phyloP scores from a whole-genome alignment of 148 eudicot genomes.

The Nepenthes mirabilis region DNA sequence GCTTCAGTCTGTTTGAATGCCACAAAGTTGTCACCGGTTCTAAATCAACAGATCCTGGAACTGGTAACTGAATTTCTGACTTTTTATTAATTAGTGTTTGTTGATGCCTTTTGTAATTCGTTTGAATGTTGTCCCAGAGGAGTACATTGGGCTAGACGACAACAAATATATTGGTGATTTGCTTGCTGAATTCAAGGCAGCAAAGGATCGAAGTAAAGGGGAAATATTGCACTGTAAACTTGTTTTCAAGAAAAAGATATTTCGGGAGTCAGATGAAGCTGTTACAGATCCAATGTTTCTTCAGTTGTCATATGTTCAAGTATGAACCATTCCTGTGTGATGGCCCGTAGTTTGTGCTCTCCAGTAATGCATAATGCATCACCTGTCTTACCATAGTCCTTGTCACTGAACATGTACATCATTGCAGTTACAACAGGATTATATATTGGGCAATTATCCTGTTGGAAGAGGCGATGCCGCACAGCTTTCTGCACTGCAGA shows the following conservation, averaged over 20 bases:
- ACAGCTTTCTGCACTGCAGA: conserved; percentile 84
- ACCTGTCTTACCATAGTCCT: background rate
- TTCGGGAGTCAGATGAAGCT: conserved; percentile 97
- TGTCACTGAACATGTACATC: no score
- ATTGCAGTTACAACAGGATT: conserved; percentile 66
- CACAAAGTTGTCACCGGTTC: conserved; percentile 82
- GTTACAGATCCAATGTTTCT: conserved; percentile 93
- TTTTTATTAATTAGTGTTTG: background rate
- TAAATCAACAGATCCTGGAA: conserved; percentile 80
- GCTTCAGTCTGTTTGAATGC: conserved; percentile 93
- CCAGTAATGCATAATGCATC: background rate
- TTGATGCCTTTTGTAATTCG: background rate
- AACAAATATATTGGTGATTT: conserved; percentile 94
- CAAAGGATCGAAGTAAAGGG: conserved; percentile 93
- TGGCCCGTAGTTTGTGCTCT: background rate
- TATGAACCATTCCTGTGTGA: conserved; percentile 10
- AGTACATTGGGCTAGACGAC: conserved; percentile 86
- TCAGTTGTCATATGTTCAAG: conserved; percentile 95
- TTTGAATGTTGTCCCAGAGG: conserved; percentile 38
- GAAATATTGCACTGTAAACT: conserved; percentile 90
- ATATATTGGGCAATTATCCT: conserved; percentile 92
- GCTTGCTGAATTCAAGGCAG: conserved; percentile 85
- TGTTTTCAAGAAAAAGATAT: conserved; percentile 85
- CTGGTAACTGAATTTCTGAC: conserved; percentile 37
- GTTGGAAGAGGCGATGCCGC: conserved; percentile 98